Conservation (phyloP, 257 asterid species). For the Scutellaria minor region DNA sequence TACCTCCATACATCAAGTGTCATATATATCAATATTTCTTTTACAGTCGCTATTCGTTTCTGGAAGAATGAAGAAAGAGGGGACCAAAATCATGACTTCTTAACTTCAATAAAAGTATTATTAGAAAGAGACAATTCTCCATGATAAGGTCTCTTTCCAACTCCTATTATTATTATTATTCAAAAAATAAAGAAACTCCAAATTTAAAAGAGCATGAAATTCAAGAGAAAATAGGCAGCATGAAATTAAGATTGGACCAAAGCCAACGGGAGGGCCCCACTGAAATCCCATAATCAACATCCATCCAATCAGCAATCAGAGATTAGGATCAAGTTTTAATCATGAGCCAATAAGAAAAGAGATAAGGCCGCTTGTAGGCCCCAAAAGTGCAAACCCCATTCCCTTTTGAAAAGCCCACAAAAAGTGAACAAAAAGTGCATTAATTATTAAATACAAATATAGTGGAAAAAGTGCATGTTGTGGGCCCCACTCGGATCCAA, state of each 20-base stretch:
- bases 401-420: slow-evolving; percentile 37
- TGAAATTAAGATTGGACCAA: slow-evolving; percentile 40
- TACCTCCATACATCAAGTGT: neutral
- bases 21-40: too few relatives aligned
- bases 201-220: slow-evolving; percentile 33
- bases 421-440: slow-evolving; percentile 38
- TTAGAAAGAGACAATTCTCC: slow-evolving; percentile 45
- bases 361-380: slow-evolving; percentile 55
- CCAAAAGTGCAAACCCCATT: slow-evolving; percentile 46
- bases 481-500: slow-evolving; percentile 55
- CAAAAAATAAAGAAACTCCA: neutral
- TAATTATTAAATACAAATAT: slow-evolving; percentile 16
- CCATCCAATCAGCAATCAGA: slow-evolving; percentile 58
- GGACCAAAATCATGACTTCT: slow-evolving; percentile 49
- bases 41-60: slow-evolving; percentile 8
- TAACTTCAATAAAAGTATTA: slow-evolving; percentile 30
- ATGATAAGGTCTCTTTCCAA: slow-evolving; percentile 47
- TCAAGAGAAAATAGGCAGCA: slow-evolving; percentile 7
- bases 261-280: slow-evolving; percentile 45
- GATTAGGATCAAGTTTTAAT: slow-evolving; percentile 45
- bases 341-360: slow-evolving; percentile 56
- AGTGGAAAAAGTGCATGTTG: slow-evolving; percentile 60
- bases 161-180: neutral
- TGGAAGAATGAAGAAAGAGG: slow-evolving; percentile 34
- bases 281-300: slow-evolving; percentile 50